Percentiles rank a stretch among this genome's conserved stretches.
Evolutionary conservation across 2,329 filamentous ascomycete species (phyloP).

Genomic region (Ceratocystis destructans): DNA sequence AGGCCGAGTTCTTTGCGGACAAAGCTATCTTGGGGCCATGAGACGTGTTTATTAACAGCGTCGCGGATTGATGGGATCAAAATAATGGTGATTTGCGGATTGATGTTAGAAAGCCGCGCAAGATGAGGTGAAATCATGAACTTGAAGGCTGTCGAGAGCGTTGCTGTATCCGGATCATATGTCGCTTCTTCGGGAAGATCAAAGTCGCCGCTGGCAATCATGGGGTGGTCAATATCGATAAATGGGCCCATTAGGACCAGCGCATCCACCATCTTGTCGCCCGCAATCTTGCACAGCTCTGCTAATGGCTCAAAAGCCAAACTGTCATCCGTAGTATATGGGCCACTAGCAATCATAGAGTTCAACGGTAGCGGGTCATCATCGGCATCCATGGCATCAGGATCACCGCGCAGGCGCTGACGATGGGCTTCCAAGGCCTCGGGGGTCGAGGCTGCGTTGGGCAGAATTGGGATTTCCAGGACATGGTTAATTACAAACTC

Average conservation of each 20-base stretch:
- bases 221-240: constrained; percentile 78
- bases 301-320: constrained; percentile 80
- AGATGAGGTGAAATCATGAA: constrained; percentile 63
- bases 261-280: constrained; percentile 59
- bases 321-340: constrained; percentile 85
- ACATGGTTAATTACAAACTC: constrained; percentile 71
- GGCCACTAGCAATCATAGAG: constrained; percentile 66
- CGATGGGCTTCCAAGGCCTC: constrained; percentile 53
- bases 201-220: constrained; percentile 68
- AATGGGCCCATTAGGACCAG: constrained; percentile 78
- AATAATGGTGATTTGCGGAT: constrained; percentile 68
- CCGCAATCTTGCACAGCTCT: constrained; percentile 64
- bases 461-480: constrained; percentile 59
- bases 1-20: constrained; percentile 59
- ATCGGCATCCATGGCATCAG: constrained; percentile 46
- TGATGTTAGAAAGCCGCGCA: constrained; percentile 51
- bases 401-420: constrained; percentile 50
- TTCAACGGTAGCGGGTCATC: constrained; percentile 48
- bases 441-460: constrained; percentile 56
- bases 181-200: constrained; percentile 54
- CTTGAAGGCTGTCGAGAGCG: constrained; percentile 70
- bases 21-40: constrained; percentile 61
- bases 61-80: constrained; percentile 75
- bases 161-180: constrained; percentile 63
- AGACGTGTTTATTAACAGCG: constrained; percentile 66